These are phyloP conservation scores for Pharnaceum exiguum DNA, from an alignment of 148 eudicot genomes.

Conservation along the genomic window DNA sequence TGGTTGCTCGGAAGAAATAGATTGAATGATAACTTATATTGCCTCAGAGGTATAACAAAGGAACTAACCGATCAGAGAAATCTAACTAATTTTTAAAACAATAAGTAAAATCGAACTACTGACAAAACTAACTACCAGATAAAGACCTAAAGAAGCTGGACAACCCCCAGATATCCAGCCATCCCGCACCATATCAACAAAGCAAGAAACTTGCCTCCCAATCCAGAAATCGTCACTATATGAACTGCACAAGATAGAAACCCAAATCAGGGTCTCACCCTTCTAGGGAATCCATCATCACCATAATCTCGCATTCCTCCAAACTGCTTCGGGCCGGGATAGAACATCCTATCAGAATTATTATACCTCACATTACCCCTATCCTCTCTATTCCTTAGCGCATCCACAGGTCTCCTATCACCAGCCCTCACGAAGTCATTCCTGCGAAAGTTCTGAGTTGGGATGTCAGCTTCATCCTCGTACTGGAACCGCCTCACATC, in stretches of 20 bases:
- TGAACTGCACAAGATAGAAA: neutral
- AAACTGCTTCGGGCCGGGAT: constrained; percentile 20
- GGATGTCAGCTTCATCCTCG: constrained; percentile 27
- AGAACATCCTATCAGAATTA: constrained; percentile 24
- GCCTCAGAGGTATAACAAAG: constrained; percentile 8
- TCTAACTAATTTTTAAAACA: neutral
- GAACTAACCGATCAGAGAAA: neutral
- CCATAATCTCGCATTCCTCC: constrained; percentile 23
- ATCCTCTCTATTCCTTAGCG: constrained; percentile 34
- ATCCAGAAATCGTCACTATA: neutral
- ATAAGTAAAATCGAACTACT: neutral
- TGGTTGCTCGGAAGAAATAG: neutral
- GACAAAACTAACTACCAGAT: neutral
- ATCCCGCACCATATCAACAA: no score
- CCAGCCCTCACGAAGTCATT: constrained; percentile 14
- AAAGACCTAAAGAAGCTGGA: constrained; percentile 6
- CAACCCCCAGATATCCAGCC: no score
- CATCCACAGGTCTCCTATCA: constrained; percentile 28
- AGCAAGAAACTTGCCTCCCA: no score
- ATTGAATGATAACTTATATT: neutral
- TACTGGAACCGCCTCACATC: constrained; percentile 35
- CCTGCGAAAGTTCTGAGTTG: constrained; percentile 21
- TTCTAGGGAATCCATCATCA: constrained; percentile 23
- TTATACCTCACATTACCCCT: constrained; percentile 23
- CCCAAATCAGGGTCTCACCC: constrained; percentile 8